Evolutionary conservation across 306 rosid species (phyloP), one percentile per base, ranked within the genome.

Genomic region (Hippophae rhamnoides): DNA sequence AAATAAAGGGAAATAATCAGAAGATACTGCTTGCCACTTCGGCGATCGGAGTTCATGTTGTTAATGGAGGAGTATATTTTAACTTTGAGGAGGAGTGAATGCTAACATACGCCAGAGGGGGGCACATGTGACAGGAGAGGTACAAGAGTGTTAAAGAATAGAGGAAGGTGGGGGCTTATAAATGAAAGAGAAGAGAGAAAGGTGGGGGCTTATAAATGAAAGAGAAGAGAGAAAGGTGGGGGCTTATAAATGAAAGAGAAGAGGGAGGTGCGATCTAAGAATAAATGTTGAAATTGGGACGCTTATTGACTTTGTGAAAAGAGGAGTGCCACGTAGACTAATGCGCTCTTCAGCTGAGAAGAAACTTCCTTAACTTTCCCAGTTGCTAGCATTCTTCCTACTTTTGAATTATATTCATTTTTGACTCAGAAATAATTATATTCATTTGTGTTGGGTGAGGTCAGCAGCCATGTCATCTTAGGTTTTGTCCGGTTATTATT

Each of bases 321-420:
- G 45, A 52, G 41, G 52, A 55, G 68, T 47, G 43, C 81, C 52
- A 65, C 51, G 62, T 49, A 70, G 44, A 48, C 2, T 7, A 13
- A 62, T 49, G 0, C 8, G 5, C 47, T 13, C 5, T 41, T 40
- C 31, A 18, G 10, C 3, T 2, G 5, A 9, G 79, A 74, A 69
- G 57, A 31, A 64, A 59, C 79, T 7, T 31, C 38, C 38, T 2
- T 18, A 4, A 31, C 38, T 31, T 31, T 2, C 38, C 5, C 38
- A 31, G 38, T 31, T 31, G 3, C 38, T 31, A 2, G 3, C 38
- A 4, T 31, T 31, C 38, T 31, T 31, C 23, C 23, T 18, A 18
- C 23, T 18, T 18, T 18, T 18, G 23, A 18, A 18, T 18, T 18
- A 18, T 18, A 18, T 18, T 18, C 23, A 18, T 18, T 18, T 18